Conservation (phyloP, 257 asterid species). For the Capsicum rhomboideum region DNA sequence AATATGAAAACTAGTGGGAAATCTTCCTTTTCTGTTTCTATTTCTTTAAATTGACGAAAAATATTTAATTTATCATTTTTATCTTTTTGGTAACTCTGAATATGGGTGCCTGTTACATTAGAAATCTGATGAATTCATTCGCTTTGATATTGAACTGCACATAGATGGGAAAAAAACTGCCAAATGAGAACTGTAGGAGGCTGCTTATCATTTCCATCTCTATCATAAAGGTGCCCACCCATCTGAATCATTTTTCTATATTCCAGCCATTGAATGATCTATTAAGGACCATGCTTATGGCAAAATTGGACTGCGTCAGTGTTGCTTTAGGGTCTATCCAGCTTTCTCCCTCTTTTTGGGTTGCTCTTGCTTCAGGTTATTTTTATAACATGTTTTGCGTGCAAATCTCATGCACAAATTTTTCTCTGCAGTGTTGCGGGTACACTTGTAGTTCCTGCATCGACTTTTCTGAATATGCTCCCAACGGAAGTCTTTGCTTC, state of each 20-base stretch:
- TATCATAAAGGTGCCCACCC: background rate
- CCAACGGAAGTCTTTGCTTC: constrained; percentile 45
- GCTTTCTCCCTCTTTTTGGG: background rate
- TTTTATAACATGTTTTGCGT: background rate
- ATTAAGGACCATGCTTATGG: constrained; percentile 94
- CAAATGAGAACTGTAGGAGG: background rate
- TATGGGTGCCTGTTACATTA: too few species aligned
- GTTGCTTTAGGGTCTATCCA: constrained; percentile 59
- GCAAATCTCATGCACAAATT: background rate
- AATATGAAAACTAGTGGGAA: too few species aligned
- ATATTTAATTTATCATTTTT: too few species aligned
- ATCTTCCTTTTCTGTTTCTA: too few species aligned
- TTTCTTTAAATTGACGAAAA: too few species aligned
- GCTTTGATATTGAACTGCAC: background rate
- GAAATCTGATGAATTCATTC: background rate
- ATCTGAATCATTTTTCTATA: background rate
- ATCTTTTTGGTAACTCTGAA: too few species aligned
- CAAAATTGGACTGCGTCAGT: constrained; percentile 89
- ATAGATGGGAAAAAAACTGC: background rate
- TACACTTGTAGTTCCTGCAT: constrained; percentile 53
- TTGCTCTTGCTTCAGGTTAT: background rate
- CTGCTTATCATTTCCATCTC: background rate
- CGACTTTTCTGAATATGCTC: constrained; percentile 35
- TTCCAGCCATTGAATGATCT: constrained; percentile 86
- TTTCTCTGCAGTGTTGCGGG: constrained; percentile 50